Base-by-base conservation (phyloP, 2,329 filamentous ascomycete species). In the Fusarium aywerte region DNA sequence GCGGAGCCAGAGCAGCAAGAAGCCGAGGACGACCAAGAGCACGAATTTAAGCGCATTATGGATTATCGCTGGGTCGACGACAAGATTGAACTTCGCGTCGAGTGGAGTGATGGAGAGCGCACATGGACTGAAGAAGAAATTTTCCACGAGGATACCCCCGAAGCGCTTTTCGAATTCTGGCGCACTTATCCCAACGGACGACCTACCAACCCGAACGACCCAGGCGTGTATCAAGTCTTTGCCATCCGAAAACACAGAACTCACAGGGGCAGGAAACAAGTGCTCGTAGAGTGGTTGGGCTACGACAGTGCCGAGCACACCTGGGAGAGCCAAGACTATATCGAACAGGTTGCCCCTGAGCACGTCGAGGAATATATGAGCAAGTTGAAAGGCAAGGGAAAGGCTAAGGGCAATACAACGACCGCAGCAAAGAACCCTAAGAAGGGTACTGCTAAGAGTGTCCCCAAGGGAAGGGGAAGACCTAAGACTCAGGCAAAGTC, bases 271-370 rank as follows among this genome's bases (percentile, higher is more conserved):
- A 72, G 69, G 49, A 71, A 70, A 38, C 67, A 68, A 20, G 61
- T 79, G 29, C 59, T 73, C 10, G 76, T 80, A 2, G 78, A 80
- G 59, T 80, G 78, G 78, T 57, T 78, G 6, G 78, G 78, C 12
- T 79, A 74, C 38, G 69, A 69, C 4, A 54, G 67, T 10, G 49
- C 62, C 11, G 74, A 78, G 1, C 69, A 59, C 6, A 73, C 74
- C 4, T 80, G 78, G 78, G 68, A 77, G 58, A 58, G 72, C 3
- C 62, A 68, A 7, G 43, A 45, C 2, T 58, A 45, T 5, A 66
- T 80, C 0, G 62, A 75, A 36, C 62, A 73, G 54, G 70, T 73
- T 4, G 76, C 75, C 7, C 68, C 70, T 3, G 61, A 64, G 8
- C 44, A 75, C 4, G 65, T 77, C 16, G 69, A 70, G 0, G 69